Evolutionary conservation across 2,329 filamentous ascomycete species (phyloP).

Genomic region (Fusarium nanum): DNA sequence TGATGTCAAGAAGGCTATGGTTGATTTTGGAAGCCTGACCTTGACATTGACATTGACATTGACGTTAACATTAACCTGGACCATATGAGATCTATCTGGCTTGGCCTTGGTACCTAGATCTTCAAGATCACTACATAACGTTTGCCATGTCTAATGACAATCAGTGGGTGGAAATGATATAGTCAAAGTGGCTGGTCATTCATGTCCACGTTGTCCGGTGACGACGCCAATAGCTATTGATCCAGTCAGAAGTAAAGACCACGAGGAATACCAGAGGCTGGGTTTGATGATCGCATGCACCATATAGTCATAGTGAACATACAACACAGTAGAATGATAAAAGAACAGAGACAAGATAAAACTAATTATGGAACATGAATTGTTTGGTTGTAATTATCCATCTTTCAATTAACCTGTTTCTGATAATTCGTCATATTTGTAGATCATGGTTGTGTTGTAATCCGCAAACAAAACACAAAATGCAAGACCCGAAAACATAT

Average conservation of each 20-base stretch:
- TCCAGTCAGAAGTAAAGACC: slow-evolving; percentile 25
- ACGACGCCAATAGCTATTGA: slow-evolving; percentile 32
- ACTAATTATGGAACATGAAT: slow-evolving; percentile 15
- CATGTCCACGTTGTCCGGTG: slow-evolving; percentile 37
- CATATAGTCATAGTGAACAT: slow-evolving; percentile 1
- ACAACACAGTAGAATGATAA: slow-evolving; percentile 12
- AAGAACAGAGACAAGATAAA: neutral
- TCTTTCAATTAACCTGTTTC: neutral
- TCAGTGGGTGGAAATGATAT: neutral
- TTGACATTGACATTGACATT: neutral
- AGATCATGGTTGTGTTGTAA: slow-evolving; percentile 16
- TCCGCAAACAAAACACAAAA: slow-evolving; percentile 11
- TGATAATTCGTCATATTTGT: slow-evolving; percentile 17
- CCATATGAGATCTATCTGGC: neutral
- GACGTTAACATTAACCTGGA: neutral
- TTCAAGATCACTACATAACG: neutral
- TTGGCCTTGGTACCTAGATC: slow-evolving; percentile 1
- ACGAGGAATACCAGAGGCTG: slow-evolving; percentile 28
- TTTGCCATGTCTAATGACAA: neutral
- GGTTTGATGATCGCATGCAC: slow-evolving; percentile 35
- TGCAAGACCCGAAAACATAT: slow-evolving; percentile 10
- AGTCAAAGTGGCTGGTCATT: slow-evolving; percentile 30
- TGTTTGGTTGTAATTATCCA: slow-evolving; percentile 8
- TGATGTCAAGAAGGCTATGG: slow-evolving; percentile 33
- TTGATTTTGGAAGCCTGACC: slow-evolving; percentile 12